These are phyloP conservation scores for Camptophora hylomeconis DNA, from an alignment of 2,329 filamentous ascomycete species.

Conservation along the genomic window DNA sequence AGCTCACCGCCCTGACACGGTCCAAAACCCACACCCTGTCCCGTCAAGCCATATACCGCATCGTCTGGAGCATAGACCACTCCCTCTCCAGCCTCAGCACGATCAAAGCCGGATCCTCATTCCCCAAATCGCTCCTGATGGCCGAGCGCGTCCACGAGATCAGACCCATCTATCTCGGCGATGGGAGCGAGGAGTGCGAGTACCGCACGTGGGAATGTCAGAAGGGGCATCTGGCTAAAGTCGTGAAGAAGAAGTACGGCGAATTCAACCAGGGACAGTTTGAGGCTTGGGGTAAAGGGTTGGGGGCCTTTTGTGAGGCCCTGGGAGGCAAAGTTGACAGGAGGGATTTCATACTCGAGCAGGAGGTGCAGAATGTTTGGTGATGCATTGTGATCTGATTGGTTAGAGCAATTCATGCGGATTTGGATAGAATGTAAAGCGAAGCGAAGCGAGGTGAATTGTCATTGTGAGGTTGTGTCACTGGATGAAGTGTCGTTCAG, in stretches of 20 bases:
- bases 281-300: conserved; percentile 27
- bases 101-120: conserved; percentile 20
- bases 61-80: conserved; percentile 22
- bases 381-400: too few relatives aligned
- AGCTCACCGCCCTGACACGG: background rate
- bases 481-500: too few relatives aligned
- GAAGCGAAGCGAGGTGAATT: too few relatives aligned
- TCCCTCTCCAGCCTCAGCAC: conserved; percentile 14
- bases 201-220: conserved; percentile 31
- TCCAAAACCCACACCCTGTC: conserved; percentile 10
- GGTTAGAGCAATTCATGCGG: too few relatives aligned
- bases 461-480: too few relatives aligned
- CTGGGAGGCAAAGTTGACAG: conserved; percentile 22
- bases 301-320: conserved; percentile 25
- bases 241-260: conserved; percentile 30
- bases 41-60: conserved; percentile 16
- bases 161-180: conserved; percentile 22
- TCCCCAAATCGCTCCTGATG: conserved; percentile 24
- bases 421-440: too few relatives aligned
- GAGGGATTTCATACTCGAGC: conserved; percentile 18
- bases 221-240: conserved; percentile 28
- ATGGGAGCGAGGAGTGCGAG: conserved; percentile 24
- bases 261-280: conserved; percentile 25
- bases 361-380: too few relatives aligned
- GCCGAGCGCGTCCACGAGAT: conserved; percentile 37